A percentile compares a stretch with the other conserved stretches of the same genome.
Evolutionary conservation across 2,329 filamentous ascomycete genomes (phyloP).

Genomic region (Ophidiomyces ophidiicola): DNA sequence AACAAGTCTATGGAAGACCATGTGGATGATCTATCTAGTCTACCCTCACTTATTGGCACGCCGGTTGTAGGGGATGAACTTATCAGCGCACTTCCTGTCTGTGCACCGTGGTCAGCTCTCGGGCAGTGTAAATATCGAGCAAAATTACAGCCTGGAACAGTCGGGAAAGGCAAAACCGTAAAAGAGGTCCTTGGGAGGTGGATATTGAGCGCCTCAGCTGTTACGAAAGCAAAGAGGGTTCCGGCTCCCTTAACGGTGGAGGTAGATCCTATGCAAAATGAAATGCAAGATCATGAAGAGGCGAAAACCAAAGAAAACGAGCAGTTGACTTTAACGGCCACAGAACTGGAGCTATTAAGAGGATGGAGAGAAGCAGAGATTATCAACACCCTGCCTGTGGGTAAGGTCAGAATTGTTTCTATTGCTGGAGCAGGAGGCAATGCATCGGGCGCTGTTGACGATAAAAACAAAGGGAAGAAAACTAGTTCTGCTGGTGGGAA

Average conservation of each 20-base stretch:
- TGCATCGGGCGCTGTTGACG: slow-evolving; percentile 18
- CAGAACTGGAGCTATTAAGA: slow-evolving; percentile 75
- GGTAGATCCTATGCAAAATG: slow-evolving; percentile 30
- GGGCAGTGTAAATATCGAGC: slow-evolving; percentile 77
- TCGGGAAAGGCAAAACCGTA: slow-evolving; percentile 90
- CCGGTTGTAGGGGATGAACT: slow-evolving; percentile 71
- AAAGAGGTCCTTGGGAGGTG: slow-evolving; percentile 79
- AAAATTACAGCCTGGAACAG: slow-evolving; percentile 78
- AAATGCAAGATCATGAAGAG: slow-evolving; percentile 20
- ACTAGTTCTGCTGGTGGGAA: slow-evolving; percentile 24
- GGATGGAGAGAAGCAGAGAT: slow-evolving; percentile 54
- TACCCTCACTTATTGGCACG: slow-evolving; percentile 54
- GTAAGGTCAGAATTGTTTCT: slow-evolving; percentile 28
- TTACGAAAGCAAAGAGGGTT: slow-evolving; percentile 28
- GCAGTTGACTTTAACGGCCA: slow-evolving; percentile 55
- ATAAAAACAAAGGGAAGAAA: slow-evolving; percentile 19
- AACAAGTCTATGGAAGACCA: slow-evolving; percentile 38
- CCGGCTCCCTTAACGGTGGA: too few relatives aligned
- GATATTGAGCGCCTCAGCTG: slow-evolving; percentile 48
- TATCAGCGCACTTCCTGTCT: slow-evolving; percentile 47
- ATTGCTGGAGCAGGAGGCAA: slow-evolving; percentile 31
- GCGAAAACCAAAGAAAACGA: slow-evolving; percentile 3
- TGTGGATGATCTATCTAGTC: slow-evolving; percentile 46
- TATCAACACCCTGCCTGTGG: slow-evolving; percentile 29
- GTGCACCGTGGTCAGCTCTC: slow-evolving; percentile 52